A percentile compares a stretch with the other conserved stretches of the same genome.
phyloP scores from a whole-genome alignment of 2,329 filamentous ascomycete genomes.

The Gremmenia infestans region DNA sequence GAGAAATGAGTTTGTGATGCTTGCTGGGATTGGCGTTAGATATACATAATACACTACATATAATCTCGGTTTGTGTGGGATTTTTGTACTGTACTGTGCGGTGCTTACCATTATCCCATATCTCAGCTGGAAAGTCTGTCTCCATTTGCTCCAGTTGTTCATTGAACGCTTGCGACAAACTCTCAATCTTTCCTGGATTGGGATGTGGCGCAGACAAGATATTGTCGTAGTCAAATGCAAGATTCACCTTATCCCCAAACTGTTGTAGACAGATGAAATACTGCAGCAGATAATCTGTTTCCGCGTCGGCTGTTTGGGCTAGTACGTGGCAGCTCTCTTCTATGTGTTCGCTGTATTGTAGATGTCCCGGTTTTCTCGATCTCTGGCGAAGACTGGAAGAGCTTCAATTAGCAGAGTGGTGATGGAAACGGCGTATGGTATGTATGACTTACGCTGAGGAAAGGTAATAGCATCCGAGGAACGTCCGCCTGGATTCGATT shows the following conservation, averaged over 20 bases:
- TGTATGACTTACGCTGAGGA: constrained; percentile 21
- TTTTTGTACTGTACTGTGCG: neutral
- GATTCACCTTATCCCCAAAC: constrained; percentile 25
- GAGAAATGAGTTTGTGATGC: constrained; percentile 13
- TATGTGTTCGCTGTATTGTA: constrained; percentile 24
- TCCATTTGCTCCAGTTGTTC: constrained; percentile 23
- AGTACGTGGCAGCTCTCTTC: constrained; percentile 22
- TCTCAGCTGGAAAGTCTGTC: constrained; percentile 15
- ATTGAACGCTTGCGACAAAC: constrained; percentile 23
- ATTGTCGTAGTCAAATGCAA: constrained; percentile 25
- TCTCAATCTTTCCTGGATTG: constrained; percentile 22
- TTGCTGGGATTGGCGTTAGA: constrained; percentile 7
- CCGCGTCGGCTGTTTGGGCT: constrained; percentile 11
- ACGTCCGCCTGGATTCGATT: constrained; percentile 23
- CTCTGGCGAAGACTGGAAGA: constrained; percentile 20
- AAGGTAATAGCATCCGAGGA: constrained; percentile 27
- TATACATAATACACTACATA: neutral
- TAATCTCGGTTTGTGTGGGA: neutral
- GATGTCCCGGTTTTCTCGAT: constrained; percentile 25
- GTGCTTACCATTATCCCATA: constrained; percentile 23
- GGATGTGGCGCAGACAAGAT: constrained; percentile 13
- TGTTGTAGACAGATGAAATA: constrained; percentile 24
- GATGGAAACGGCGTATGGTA: neutral
- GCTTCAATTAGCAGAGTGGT: neutral
- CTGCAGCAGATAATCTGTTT: constrained; percentile 24